Base-by-base conservation (phyloP, 352 stramenopile genomes). In the Globisporangium lucens region DNA sequence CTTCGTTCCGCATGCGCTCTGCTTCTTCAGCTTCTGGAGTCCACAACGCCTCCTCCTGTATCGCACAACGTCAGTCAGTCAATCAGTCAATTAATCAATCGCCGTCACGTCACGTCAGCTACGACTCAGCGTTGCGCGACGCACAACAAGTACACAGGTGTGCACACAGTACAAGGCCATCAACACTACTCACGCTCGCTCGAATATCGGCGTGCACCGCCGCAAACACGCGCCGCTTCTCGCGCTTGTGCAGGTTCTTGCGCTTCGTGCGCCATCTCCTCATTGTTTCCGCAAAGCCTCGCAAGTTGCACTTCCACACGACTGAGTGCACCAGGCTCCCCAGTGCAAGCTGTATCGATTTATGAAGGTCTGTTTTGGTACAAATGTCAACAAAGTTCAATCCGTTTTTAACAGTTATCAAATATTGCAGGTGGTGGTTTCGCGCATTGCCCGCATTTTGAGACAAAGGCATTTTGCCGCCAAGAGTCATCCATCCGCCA, bases 161-260 rank as follows among this genome's bases (percentile, higher is more conserved):
- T 17, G 20, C 8, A 35, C 20, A 29, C 38, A 63, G n/a, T 57
- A n/a, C 35, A 36, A 30, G 58, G 24, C 8, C 6, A 49, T 33
- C 56, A 17, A n/a, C 27, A 46, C 27, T 30, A 68, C 76, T 29
- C 52, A 90, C 81, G 63, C 62, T 74, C 4, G 73, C 70, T 63
- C 59, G 65, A 17, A 94, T 73, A 58, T 91, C 82, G 1, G 75
- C 77, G 35, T 78, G 43, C 35, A 95, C 74, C 10, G 72, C 66
- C 15, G 80, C 84, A 70, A 90, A 86, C 41, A 92, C 65, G 30
- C 86, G 75, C 27, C 86, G 83, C 71, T 85, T 85, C 51, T 73
- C 77, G 53, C 88, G 85, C 79, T 96, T 96, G 43, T 84, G 78
- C 52, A 75, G 43, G 72, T 96, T 96, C 82, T 94, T 96, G 46